Evolutionary conservation across 1,284 basidiomycete genomes (phyloP), one percentile per base, ranked within the genome.

Genomic region (Ceratobasidium sp.): DNA sequence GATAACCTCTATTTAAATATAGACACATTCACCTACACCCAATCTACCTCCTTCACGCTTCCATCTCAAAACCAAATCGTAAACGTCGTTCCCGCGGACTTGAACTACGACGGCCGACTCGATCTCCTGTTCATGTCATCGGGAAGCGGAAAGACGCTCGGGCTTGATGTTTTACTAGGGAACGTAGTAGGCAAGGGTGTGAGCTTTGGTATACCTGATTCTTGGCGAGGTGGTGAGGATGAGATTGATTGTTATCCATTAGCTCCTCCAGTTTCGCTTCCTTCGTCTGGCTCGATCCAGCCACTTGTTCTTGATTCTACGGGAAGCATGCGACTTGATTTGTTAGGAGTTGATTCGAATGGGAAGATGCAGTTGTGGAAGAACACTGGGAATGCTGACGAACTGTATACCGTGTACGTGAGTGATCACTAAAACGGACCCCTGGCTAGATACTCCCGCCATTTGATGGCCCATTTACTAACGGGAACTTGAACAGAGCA

Each of bases 21-120:
- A 94, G 92, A 90, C 53, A 84, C 85, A 20, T 96, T 94, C 82
- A 80, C 82, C 0, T 96, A 92, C 83, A 82, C 86, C 53, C 87
- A 90, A 81, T 87, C 88, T 23, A 86, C 86, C 40, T 87, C 88
- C 13, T 40, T 86, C 28, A 80, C 80, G 0, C 78, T 83, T 12
- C 73, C 81, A 0, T 79, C 81, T 10, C 77, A 79, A 0, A 83
- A 86, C 40, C 79, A 82, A 3, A 83, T 87, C 72, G 81, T 81
- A 80, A 98, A 98, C 83, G 92, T 97, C 58, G 90, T 99, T 0
- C 96, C 97, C 0, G 95, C 94, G 26, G 97, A 99, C 85, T 97
- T 94, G 84, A 95, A 97, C 42, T 94, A 96, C 83, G 94, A 97
- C 80, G 97, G 97, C 12, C 92, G 91, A 82, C 89, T 98, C 6